Evolutionary conservation across 2,329 filamentous ascomycete genomes (phyloP).

Genomic region (Chalara sp.): DNA sequence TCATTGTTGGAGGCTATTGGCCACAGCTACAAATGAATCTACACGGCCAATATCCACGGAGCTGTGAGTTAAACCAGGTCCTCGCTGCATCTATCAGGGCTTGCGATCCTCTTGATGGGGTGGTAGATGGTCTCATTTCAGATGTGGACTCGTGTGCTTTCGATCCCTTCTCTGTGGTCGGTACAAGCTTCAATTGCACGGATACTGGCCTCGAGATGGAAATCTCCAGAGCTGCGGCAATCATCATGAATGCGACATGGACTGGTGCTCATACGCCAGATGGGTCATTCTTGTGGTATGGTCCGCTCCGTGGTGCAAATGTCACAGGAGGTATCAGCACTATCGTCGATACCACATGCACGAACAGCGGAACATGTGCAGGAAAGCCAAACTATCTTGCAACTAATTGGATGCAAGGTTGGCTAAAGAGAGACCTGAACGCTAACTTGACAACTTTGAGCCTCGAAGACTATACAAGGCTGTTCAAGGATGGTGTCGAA

Average conservation of each 20-base stretch:
- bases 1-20: slow-evolving; percentile 4
- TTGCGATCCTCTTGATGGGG: slow-evolving; percentile 14
- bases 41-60: neutral
- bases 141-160: slow-evolving; percentile 6
- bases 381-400: slow-evolving; percentile 25
- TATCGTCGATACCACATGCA: neutral
- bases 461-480: neutral
- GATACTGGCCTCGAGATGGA: neutral
- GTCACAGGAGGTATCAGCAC: too few relatives aligned
- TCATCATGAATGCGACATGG: slow-evolving; percentile 4
- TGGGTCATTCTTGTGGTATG: slow-evolving; percentile 8
- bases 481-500: slow-evolving; percentile 1
- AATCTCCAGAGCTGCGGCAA: slow-evolving; percentile 1
- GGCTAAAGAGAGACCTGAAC: slow-evolving; percentile 26
- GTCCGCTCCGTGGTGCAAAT: slow-evolving; percentile 4
- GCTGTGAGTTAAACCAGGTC: slow-evolving; percentile 10
- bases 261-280: slow-evolving; percentile 2
- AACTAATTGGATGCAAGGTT: slow-evolving; percentile 28
- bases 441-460: slow-evolving; percentile 10
- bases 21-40: slow-evolving; percentile 9
- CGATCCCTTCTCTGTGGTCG: slow-evolving; percentile 4
- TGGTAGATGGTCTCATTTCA: slow-evolving; percentile 11
- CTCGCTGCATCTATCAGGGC: slow-evolving; percentile 1
- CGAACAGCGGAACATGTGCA: slow-evolving; percentile 6
- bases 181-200: slow-evolving; percentile 1